Evolutionary conservation across 2,329 filamentous ascomycete genomes (phyloP), one percentile per base, ranked within the genome.

Genomic region (Aspergillus puulaauensis): DNA sequence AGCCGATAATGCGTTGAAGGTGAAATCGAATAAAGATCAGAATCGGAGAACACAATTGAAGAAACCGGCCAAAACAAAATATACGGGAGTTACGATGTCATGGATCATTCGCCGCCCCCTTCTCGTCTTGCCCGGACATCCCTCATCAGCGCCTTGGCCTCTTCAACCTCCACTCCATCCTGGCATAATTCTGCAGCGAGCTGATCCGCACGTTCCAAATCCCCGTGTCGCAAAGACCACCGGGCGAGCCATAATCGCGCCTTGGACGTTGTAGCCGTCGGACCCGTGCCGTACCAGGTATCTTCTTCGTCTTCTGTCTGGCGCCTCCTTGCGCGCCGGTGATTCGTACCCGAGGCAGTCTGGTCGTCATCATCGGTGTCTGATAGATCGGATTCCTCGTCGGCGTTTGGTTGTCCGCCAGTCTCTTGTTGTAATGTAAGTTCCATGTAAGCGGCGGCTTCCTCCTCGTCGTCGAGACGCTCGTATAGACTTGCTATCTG

Each of bases 121-220:
- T 91, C 89, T 74, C 92, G 83, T 64, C 90, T 84, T 4, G 89
- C 89, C 65, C 93, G 83, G 12, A 96, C 88, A 73, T 98, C 93
- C 60, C 91, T 84, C 61, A 96, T 90, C 65, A 98, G 79, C 3
- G 92, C 91, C 77, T 98, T 98, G 27, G 95, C 95, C 75, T 99
- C 95, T 72, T 99, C 95, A 2, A 98, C 91, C 75, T 98, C 95
- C 24, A 96, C 88, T 0, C 95, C 95, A 74, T 99, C 95, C 75
- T 97, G 91, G 72, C 93, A 97, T 46, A 99, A 79, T 75, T 99
- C 95, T 60, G 88, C 91, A 0, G 92, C 93, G 43, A 98, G 78
- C 61, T 91, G 86, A 75, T 90, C 89, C 4, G 91, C 91, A 19
- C 89, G 84, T 33, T 82, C 80, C 66, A 90, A 90, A 73, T 96